Base-by-base conservation (phyloP, 2,329 filamentous ascomycete genomes). In the Nectriaceae sp. region DNA sequence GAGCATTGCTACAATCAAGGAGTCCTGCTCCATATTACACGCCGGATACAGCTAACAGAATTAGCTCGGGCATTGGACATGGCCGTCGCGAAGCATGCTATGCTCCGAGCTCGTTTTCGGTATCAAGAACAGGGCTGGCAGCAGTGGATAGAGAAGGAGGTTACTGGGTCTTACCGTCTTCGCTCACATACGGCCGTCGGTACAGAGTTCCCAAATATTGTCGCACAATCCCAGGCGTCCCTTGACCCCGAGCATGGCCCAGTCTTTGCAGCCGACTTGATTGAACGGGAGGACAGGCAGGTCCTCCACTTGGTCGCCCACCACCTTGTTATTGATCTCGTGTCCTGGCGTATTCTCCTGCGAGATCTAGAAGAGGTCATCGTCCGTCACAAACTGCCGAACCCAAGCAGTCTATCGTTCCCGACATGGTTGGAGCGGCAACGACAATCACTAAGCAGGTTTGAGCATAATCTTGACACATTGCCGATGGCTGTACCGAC, bases 281-380 rank as follows among this genome's bases (percentile, higher is more conserved):
- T 55, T 26, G 40, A 54, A 19, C 20, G 38, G 15, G 21, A 21
- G 6, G 26, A 47, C 20, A 20, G 16, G n/a, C 45, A 47, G 26
- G n/a, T 42, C 19, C 39, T 51, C 31, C 19, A 36, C 21, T 22
- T 53, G 16, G 29, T 22, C 31, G 50, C 52, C 18, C 54, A 56
- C 24, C 51, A 56, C 36, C 18, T 52, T 1, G 42, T 54, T n/a
- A 59, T 62, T 21, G 75, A 77, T 56, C 74, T 76, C 59, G 77
- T 76, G 52, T 78, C 76, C 31, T 78, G 75, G 31, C 75, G 75
- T 19, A 77, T 51, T 8, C 11, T 54, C 26, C 13, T 42, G 4
- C 19, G 39, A 20, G 42, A 54, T 21, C 33, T 54, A 10, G 45
- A 52, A 40, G 36, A 45, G 22, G n/a, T 42, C 37, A n/a, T 52